Evolutionary conservation across 2,329 filamentous ascomycete genomes (phyloP), one percentile per base, ranked within the genome.

Genomic region (Aschersonia sp.): DNA sequence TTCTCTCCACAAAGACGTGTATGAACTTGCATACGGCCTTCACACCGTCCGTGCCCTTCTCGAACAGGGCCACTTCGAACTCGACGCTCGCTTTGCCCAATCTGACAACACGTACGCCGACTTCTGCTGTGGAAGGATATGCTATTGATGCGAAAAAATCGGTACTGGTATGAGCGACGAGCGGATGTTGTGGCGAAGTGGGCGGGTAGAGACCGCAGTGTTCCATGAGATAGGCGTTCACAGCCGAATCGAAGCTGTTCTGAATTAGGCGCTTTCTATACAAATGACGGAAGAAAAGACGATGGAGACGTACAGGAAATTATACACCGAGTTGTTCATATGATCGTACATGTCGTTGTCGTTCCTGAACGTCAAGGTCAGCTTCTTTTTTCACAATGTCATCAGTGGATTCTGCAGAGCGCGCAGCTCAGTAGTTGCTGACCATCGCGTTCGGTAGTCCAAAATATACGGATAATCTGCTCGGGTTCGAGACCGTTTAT

Each of bases 321-420:
- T 85, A 65, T 95, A 95, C 47, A 92, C 74, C 41, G 81, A 84
- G 61, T 94, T 95, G 68, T 95, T 95, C 72, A 94, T 79, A 62
- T 97, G 90, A 51, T 86, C 76, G 64, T 92, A 95, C 85, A 94
- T 92, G 68, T 95, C 88, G 61, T 94, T 94, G 65, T 95, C 88
- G 62, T 79, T 81, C 87, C 87, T 89, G 49, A 29, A 9, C 8
- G n/a, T 43, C 51, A 49, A 50, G 42, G 47, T 14, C 30, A 2
- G n/a, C 43, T 39, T 22, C 22, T 22, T 4, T 22, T 2, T 22
- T 22, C 22, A 3, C 22, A 22, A 22, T 22, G 22, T 22, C 22
- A 22, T 22, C 22, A 22, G 22, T 22, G 22, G 22, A 22, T 22
- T 22, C 22, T 22, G 22, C n/a, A n/a, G n/a, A n/a, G 22, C 22